Percentiles rank a stretch among this genome's conserved stretches.
Conservation (phyloP, 2,329 filamentous ascomycete species). For the Rutstroemia sydowiana region DNA sequence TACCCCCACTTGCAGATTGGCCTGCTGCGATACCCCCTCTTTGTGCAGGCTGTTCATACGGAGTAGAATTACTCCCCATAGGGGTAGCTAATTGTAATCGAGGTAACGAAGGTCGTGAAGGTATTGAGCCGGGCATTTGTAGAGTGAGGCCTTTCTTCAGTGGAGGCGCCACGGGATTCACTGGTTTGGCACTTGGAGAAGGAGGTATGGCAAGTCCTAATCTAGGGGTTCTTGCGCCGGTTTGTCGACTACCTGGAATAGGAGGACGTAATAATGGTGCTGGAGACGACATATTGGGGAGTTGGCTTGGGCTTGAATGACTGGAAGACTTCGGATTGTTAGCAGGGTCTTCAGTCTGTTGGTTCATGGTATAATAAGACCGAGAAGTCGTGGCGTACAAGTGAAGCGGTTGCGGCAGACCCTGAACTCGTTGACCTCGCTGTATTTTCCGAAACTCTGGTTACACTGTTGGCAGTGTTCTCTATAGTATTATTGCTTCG, state of each 20-base stretch:
- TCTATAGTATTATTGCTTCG: conserved; percentile 17
- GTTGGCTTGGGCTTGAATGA: conserved; percentile 12
- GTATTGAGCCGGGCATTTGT: conserved; percentile 27
- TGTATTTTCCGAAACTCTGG: conserved; percentile 12
- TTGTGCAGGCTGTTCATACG: conserved; percentile 55
- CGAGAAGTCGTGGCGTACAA: conserved; percentile 15
- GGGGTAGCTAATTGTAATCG: conserved; percentile 80
- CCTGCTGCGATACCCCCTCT: conserved; percentile 37
- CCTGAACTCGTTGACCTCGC: conserved; percentile 1
- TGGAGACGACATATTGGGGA: conserved; percentile 30
- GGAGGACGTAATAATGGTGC: conserved; percentile 31
- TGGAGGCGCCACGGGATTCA: conserved; percentile 34
- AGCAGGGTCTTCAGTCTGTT: conserved; percentile 14
- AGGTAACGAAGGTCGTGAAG: conserved; percentile 54
- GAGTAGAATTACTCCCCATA: conserved; percentile 69
- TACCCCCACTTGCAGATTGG: conserved; percentile 66
- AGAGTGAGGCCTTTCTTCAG: conserved; percentile 19
- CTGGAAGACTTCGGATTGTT: conserved; percentile 18
- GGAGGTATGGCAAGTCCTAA: conserved; percentile 86
- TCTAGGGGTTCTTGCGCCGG: conserved; percentile 27
- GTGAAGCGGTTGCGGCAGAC: conserved; percentile 10
- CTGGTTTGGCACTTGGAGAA: conserved; percentile 73
- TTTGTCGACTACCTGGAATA: conserved; percentile 29
- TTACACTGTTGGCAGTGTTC: conserved; percentile 18
- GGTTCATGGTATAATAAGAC: conserved; percentile 1